These are phyloP conservation scores for Aspergillus pseudoglaucus DNA, from an alignment of 2,329 filamentous ascomycete species.

Conservation along the genomic window DNA sequence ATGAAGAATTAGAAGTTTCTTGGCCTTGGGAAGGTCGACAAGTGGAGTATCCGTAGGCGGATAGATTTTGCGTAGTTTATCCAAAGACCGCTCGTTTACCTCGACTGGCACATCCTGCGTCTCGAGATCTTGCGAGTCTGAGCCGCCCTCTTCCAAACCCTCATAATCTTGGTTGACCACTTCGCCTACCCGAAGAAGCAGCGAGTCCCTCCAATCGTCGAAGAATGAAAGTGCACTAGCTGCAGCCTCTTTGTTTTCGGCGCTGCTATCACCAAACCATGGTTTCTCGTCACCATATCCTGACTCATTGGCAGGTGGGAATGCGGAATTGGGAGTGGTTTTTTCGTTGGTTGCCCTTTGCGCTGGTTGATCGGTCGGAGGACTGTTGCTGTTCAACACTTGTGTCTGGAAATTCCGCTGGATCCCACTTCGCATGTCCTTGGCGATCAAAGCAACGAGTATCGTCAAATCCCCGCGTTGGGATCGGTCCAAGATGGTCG, in stretches of 20 bases:
- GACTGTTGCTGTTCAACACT: slow-evolving; percentile 2
- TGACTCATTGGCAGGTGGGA: slow-evolving; percentile 1
- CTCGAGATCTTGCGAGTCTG: slow-evolving; percentile 11
- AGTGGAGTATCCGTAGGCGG: slow-evolving; percentile 57
- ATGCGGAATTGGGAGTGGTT: not conserved
- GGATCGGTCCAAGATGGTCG: slow-evolving; percentile 34
- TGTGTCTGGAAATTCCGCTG: slow-evolving; percentile 32
- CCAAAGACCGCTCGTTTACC: slow-evolving; percentile 19
- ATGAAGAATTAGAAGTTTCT: slow-evolving; percentile 62
- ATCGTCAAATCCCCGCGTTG: slow-evolving; percentile 39
- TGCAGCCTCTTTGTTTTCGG: slow-evolving; percentile 49
- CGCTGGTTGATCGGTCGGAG: slow-evolving; percentile 3
- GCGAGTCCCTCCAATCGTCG: slow-evolving; percentile 68
- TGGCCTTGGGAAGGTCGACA: slow-evolving; percentile 28
- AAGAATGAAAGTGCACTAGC: slow-evolving; percentile 63
- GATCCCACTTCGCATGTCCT: slow-evolving; percentile 35
- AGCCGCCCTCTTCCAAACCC: slow-evolving; percentile 22
- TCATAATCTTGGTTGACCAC: slow-evolving; percentile 53
- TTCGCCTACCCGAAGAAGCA: slow-evolving; percentile 66
- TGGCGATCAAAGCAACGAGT: slow-evolving; percentile 33
- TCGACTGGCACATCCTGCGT: slow-evolving; percentile 16
- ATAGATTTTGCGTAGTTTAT: slow-evolving; percentile 39
- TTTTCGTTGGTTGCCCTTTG: slow-evolving; percentile 23
- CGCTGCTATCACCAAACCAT: slow-evolving; percentile 5
- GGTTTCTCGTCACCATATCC: slow-evolving; percentile 3